A percentile compares a stretch with the other conserved stretches of the same genome.
Evolutionary conservation across 164 flowering plant species (phyloP).

Genomic region (Annona squamosa): DNA sequence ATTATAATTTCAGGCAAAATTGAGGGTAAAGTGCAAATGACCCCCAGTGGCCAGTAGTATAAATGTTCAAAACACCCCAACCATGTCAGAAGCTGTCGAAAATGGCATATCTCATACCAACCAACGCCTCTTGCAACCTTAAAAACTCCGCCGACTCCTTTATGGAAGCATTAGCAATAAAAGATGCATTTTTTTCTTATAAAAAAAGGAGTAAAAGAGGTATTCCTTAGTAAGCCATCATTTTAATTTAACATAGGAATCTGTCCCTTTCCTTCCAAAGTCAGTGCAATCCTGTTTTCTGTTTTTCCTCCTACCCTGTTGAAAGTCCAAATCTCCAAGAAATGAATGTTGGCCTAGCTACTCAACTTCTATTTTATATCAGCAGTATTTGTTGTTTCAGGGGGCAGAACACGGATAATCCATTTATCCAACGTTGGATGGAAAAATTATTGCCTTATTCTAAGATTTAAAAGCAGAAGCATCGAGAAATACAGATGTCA

Average conservation of each 20-base stretch:
- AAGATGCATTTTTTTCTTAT: no score
- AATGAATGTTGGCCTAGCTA: not conserved
- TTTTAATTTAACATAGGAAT: not conserved
- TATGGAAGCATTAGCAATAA: no score
- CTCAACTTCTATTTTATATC: not conserved
- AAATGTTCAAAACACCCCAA: no score
- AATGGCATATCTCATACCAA: not conserved
- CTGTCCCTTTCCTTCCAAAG: not conserved
- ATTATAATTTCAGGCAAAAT: no score
- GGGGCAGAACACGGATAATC: not conserved
- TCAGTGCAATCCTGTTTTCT: not conserved
- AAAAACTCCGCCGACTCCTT: not conserved
- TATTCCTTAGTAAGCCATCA: not conserved
- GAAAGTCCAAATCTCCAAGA: not conserved
- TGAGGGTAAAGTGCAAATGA: no score
- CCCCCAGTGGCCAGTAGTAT: no score
- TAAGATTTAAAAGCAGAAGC: not conserved
- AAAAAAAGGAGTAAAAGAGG: not conserved
- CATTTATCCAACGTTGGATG: not conserved
- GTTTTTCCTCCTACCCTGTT: no score
- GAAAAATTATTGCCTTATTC: not conserved
- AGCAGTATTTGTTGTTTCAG: not conserved
- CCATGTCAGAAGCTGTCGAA: not conserved
- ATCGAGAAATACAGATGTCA: not conserved
- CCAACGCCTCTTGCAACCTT: not conserved